Evolutionary conservation across 495 filamentous ascomycete species (phyloP).

Genomic region (Neurospora cerealis): DNA sequence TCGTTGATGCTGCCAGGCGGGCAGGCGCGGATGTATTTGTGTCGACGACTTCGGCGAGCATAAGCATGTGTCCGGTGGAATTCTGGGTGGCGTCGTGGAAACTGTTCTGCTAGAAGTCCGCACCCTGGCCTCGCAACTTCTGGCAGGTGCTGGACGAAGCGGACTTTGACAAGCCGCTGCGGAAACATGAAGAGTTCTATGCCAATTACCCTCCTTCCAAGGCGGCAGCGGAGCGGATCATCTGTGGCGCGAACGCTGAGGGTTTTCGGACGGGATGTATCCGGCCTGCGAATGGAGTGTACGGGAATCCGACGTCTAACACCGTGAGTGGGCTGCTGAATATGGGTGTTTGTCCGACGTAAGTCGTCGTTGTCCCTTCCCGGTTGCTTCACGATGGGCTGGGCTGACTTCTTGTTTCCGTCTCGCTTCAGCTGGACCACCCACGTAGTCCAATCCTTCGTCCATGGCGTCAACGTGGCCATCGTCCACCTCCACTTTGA

Average conservation of each 20-base stretch:
- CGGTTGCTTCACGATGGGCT: too few relatives aligned
- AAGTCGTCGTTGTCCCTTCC: too few relatives aligned
- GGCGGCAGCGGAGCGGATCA: constrained; percentile 39
- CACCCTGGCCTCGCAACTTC: constrained; percentile 30
- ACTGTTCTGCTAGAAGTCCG: too few relatives aligned
- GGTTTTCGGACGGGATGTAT: constrained; percentile 46
- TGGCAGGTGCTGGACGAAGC: constrained; percentile 37
- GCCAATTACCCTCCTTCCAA: constrained; percentile 50
- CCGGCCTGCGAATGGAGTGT: constrained; percentile 49
- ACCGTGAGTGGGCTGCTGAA: constrained; percentile 35
- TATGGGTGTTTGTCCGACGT: too few relatives aligned
- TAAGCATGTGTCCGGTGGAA: too few relatives aligned
- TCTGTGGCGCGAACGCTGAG: constrained; percentile 36
- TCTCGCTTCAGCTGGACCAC: too few relatives aligned
- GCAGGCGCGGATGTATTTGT: constrained; percentile 46
- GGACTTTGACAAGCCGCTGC: constrained; percentile 34
- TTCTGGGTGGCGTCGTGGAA: too few relatives aligned
- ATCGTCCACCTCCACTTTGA: too few relatives aligned
- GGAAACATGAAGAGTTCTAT: constrained; percentile 41
- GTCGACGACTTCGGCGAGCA: too few relatives aligned
- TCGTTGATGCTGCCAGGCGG: constrained; percentile 40
- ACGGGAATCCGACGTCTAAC: constrained; percentile 45
- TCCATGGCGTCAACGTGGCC: too few relatives aligned
- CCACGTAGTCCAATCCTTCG: too few relatives aligned
- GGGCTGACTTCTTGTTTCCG: too few relatives aligned